Percentiles rank a stretch among this genome's conserved stretches.
phyloP scores from a whole-genome alignment of 495 filamentous ascomycete species.

The Podospora pseudocomata region DNA sequence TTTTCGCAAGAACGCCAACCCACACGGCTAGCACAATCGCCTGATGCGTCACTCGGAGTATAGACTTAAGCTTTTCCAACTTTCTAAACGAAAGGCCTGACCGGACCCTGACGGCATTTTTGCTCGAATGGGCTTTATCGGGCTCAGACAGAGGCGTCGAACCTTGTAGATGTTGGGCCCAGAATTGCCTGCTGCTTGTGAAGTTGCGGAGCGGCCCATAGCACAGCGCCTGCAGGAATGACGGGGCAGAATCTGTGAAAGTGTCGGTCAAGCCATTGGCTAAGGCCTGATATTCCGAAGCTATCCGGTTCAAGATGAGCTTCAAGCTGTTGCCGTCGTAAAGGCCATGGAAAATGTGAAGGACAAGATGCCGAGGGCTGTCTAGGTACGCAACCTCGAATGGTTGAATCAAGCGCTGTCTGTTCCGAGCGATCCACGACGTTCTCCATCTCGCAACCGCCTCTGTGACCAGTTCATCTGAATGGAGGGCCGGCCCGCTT shows the following conservation, averaged over 20 bases:
- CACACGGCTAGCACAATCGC: constrained; percentile 69
- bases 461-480: not conserved
- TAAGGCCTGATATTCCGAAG: constrained; percentile 38
- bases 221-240: constrained; percentile 51
- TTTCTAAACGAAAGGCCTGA: constrained; percentile 28
- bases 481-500: not conserved
- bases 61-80: constrained; percentile 46
- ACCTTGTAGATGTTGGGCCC: constrained; percentile 55
- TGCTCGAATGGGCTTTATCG: not conserved
- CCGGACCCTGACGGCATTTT: constrained; percentile 15
- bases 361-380: constrained; percentile 39
- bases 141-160: constrained; percentile 36
- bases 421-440: constrained; percentile 43
- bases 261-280: constrained; percentile 12
- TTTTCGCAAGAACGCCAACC: constrained; percentile 51
- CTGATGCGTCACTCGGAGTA: constrained; percentile 69
- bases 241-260: constrained; percentile 22
- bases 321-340: constrained; percentile 82
- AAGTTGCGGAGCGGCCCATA: constrained; percentile 57
- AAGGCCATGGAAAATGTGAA: constrained; percentile 78
- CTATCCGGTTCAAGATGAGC: constrained; percentile 59
- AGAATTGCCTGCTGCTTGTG: constrained; percentile 59
- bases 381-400: constrained; percentile 42
- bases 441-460: constrained; percentile 29
- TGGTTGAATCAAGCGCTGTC: constrained; percentile 22